Evolutionary conservation across 441 rosid species (phyloP), one percentile per base, ranked within the genome.

Genomic region (Corymbia citriodora): DNA sequence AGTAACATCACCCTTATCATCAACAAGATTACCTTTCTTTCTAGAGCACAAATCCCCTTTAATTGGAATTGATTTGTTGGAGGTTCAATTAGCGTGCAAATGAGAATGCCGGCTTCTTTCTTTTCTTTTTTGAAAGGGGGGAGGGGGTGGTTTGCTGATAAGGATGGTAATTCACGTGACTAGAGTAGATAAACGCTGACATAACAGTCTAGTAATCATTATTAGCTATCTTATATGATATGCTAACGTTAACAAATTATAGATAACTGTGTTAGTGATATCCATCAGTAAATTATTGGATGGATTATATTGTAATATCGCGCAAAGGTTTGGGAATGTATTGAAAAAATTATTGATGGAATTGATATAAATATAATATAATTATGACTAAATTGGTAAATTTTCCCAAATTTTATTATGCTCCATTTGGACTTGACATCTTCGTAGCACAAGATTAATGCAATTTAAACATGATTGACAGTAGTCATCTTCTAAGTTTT

Each of bases 141-240:
- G 8, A 1, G 57, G 9, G 7, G 16, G 57, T 8, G 45, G 45
- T 15, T n/a, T 65, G 19, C 72, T 9, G 15, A 15, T 15, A 15
- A 15, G 18, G 40, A 31, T n/a, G 74, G 40, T 50, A 74, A 40
- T 21, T 40, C 83, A 23, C 16, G 7, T 74, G 29, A 74, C 83
- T 40, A 40, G 45, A 40, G 45, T 40, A 40, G 45, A 15, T 3
- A 68, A 68, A n/a, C 0, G 5, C 19, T n/a, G 4, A 68, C 40
- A 68, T 2, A 0, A 1, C 0, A 1, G 4, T 68, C 40, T 2
- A 68, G 1, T 31, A 15, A 68, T 68, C 5, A n/a, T n/a, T n/a
- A 1, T 8, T 3, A 2, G 10, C 21, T 19, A 2, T n/a, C 6
- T 1, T 68, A 27, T 5, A 9, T 55, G 25, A 25, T 9, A 55